Evolutionary conservation across 768 basidiomycete genomes (phyloP), one percentile per base, ranked within the genome.

Genomic region (Clitopilus hobsonii): DNA sequence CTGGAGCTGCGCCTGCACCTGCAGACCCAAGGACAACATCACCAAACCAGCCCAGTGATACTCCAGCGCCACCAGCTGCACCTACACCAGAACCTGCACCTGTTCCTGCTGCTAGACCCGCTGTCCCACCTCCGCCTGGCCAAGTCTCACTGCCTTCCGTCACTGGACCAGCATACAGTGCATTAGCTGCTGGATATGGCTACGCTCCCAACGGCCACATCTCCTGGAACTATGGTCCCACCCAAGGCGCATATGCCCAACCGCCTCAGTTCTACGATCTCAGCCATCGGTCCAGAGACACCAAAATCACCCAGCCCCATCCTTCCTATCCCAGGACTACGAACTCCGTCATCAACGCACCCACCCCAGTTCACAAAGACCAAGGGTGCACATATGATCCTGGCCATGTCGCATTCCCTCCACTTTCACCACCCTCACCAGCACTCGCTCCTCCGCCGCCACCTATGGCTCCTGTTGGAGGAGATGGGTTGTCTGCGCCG

Each of bases 351-450:
- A 41, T 52, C 6, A 56, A 47, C 30, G 50, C 27, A 23, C 54
- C 61, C 22, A 41, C 50, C 13, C 24, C 36, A 8, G 45, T 52
- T 41, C 23, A 27, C 14, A 18, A 49, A 20, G 62, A 63, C 16
- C 41, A 45, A 45, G 20, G 32, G 5, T 63, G 62, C 29, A 23
- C 54, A 14, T 30, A 54, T 18, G 56, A 63, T 25, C 60, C 62
- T 22, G 62, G 60, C 26, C 57, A 54, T 41, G 14, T 53, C 18
- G n/a, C 51, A 22, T 20, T 54, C n/a, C 59, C 56, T 30, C 54
- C 56, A 0, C 52, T 58, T 2, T 3, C 55, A 8, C 49, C 38
- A 13, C 60, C 54, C 2, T 16, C 36, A 8, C 56, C 55, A 20
- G 14, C 49, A 13, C 53, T 24, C 24, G 36, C 58, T 14, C 56